Percentiles rank a stretch among this genome's conserved stretches.
phyloP scores from a whole-genome alignment of 2,329 filamentous ascomycete genomes.

The Ascochyta rabiei region DNA sequence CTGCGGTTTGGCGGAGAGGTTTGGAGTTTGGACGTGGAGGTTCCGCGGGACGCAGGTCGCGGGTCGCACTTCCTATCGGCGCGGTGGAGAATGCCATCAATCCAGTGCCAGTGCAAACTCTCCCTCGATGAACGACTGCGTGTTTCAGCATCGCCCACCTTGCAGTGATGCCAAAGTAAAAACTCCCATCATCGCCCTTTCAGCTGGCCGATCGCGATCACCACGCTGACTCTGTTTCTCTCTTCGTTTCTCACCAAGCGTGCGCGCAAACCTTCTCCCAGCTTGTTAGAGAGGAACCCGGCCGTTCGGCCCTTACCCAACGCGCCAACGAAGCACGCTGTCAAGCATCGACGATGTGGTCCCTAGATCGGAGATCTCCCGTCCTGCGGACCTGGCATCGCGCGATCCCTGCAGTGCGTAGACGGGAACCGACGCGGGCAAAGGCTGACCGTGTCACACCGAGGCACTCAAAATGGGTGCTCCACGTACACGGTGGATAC shows the following conservation, averaged over 20 bases:
- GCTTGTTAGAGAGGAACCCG: not conserved
- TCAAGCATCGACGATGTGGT: constrained; percentile 7
- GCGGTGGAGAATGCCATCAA: not conserved
- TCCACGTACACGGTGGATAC: not conserved
- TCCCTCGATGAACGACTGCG: not conserved
- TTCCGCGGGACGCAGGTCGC: not conserved
- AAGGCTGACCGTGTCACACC: constrained; percentile 1
- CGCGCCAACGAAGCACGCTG: not conserved
- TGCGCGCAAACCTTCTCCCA: constrained; percentile 3
- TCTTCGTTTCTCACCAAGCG: not conserved
- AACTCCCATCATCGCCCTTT: not conserved
- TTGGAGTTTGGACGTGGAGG: not conserved
- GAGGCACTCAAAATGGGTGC: not conserved
- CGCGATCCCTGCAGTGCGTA: no score
- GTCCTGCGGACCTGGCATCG: constrained; percentile 6
- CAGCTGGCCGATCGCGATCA: not conserved
- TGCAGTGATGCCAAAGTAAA: constrained; percentile 1
- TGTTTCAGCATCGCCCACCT: constrained; percentile 1
- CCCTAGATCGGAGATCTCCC: constrained; percentile 16
- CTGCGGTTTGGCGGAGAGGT: not conserved
- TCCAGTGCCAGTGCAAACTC: not conserved
- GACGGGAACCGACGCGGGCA: no score
- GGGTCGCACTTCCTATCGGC: not conserved
- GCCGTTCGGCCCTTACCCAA: not conserved
- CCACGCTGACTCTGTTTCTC: not conserved